Evolutionary conservation across 148 eudicot genomes (phyloP).

Genomic region (Polygonum maritimum): DNA sequence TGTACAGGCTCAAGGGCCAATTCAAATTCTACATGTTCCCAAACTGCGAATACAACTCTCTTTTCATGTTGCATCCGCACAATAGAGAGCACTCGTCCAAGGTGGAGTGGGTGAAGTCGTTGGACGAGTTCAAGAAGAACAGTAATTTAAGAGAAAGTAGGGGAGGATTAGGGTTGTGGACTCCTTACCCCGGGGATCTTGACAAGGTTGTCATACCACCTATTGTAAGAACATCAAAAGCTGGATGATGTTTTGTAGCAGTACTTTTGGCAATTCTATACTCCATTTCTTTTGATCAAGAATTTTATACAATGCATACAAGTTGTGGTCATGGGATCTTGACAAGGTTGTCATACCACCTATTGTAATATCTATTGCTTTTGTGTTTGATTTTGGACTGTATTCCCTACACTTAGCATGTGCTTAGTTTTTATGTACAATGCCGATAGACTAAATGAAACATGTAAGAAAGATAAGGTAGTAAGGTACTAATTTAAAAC

Average conservation of each 20-base stretch:
- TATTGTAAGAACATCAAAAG: constrained; percentile 81
- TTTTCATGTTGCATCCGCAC: constrained; percentile 77
- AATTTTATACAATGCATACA: not conserved
- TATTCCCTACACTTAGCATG: too few relatives aligned
- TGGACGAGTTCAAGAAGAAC: constrained; percentile 63
- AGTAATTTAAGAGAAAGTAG: constrained; percentile 57
- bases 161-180: constrained; percentile 97
- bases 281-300: not conserved
- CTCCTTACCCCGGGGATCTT: constrained; percentile 81
- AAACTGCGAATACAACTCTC: constrained; percentile 83
- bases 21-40: constrained; percentile 91
- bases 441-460: too few relatives aligned
- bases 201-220: constrained; percentile 62
- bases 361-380: too few relatives aligned
- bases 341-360: too few relatives aligned
- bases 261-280: not conserved
- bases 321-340: not conserved
- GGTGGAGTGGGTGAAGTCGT: constrained; percentile 83
- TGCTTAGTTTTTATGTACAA: too few relatives aligned
- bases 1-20: constrained; percentile 47
- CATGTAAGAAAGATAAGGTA: too few relatives aligned
- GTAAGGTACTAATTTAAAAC: too few relatives aligned
- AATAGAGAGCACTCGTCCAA: constrained; percentile 90
- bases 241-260: constrained; percentile 27
- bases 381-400: too few relatives aligned